A percentile compares a stretch with the other conserved stretches of the same genome.
Conservation (phyloP, 2,329 filamentous ascomycete species). For the Colletotrichum acutatum region DNA sequence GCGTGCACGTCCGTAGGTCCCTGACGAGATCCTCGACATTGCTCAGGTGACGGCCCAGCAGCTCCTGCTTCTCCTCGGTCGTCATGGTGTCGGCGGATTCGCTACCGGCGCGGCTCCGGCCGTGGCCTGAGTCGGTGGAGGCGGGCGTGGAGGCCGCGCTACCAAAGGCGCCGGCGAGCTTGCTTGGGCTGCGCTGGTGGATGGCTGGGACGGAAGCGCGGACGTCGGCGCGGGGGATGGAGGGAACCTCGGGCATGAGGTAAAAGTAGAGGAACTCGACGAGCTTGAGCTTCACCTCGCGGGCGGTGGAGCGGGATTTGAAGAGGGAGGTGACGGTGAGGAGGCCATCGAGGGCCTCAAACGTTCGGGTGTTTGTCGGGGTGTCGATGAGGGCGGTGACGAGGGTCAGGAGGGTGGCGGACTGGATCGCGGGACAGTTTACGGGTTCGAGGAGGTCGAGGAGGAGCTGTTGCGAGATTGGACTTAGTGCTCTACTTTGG, state of each 20-base stretch:
- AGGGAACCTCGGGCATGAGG: conserved; percentile 88
- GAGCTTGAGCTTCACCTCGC: conserved; percentile 94
- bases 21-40: conserved; percentile 88
- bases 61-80: conserved; percentile 83
- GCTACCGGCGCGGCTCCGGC: conserved; percentile 47
- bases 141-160: conserved; percentile 43
- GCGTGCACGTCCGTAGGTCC: conserved; percentile 82
- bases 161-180: conserved; percentile 69
- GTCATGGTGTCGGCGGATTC: conserved; percentile 64
- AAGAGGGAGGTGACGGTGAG: conserved; percentile 93
- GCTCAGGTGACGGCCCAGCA: conserved; percentile 81
- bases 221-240: conserved; percentile 61
- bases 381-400: conserved; percentile 89
- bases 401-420: conserved; percentile 87
- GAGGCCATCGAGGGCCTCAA: conserved; percentile 91
- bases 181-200: conserved; percentile 75
- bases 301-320: conserved; percentile 85
- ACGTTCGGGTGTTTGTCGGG: conserved; percentile 88
- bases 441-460: conserved; percentile 93
- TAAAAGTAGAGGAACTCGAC: conserved; percentile 99
- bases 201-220: conserved; percentile 60
- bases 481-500: background rate
- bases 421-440: conserved; percentile 93
- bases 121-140: conserved; percentile 42
- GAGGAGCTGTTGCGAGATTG: conserved; percentile 68